A percentile compares a stretch with the other conserved stretches of the same genome.
Evolutionary conservation across 2,329 filamentous ascomycete species (phyloP).

Genomic region (Myriosclerotinia duriaeana): DNA sequence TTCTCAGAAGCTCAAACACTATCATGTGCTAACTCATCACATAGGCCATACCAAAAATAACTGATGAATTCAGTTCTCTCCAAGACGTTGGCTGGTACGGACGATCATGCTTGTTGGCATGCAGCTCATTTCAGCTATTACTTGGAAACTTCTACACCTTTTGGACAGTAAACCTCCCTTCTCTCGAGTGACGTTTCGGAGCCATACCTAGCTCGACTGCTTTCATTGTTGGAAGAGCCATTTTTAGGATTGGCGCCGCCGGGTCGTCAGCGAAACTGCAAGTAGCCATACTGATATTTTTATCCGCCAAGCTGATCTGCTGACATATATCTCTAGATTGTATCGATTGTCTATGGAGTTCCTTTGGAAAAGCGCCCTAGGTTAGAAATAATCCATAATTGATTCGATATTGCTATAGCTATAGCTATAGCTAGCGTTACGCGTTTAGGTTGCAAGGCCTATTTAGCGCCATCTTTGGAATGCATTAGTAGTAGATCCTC

Average conservation of each 20-base stretch:
- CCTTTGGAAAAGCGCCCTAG: constrained; percentile 6
- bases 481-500: constrained; percentile 11
- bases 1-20: constrained; percentile 24
- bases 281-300: not conserved
- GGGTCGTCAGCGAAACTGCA: not conserved
- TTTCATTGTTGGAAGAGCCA: constrained; percentile 9
- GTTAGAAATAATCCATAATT: too few species aligned
- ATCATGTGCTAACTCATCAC: constrained; percentile 35
- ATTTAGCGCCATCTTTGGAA: constrained; percentile 12
- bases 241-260: not conserved
- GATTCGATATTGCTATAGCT: too few species aligned
- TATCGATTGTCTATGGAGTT: not conserved
- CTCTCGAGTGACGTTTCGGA: not conserved
- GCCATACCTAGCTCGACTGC: constrained; percentile 4
- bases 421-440: too few species aligned
- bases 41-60: constrained; percentile 40
- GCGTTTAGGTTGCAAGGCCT: not conserved
- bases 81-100: constrained; percentile 42
- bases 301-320: not conserved
- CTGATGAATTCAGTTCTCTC: not conserved
- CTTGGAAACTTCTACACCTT: constrained; percentile 26
- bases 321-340: not conserved
- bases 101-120: constrained; percentile 34
- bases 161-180: not conserved
- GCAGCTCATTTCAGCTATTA: not conserved